phyloP scores from a whole-genome alignment of 306 rosid species.

The Prunus armeniaca region DNA sequence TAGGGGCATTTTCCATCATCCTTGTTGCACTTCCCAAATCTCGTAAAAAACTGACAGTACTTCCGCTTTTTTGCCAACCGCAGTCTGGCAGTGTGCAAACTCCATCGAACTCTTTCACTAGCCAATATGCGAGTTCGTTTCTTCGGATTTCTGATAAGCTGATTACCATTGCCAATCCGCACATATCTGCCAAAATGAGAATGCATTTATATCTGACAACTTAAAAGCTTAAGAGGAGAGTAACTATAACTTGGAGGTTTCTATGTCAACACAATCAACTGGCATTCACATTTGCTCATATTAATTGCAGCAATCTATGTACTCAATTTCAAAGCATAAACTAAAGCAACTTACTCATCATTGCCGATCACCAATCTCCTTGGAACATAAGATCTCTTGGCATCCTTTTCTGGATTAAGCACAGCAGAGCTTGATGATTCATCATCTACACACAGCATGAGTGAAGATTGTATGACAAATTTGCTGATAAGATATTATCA shows the following conservation, averaged over 20 bases:
- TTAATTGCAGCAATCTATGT: conserved; percentile 12
- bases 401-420: conserved; percentile 42
- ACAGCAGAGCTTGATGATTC: conserved; percentile 49
- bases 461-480: conserved; percentile 16
- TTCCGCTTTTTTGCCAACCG: conserved; percentile 84
- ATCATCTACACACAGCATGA: conserved; percentile 49
- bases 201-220: conserved; percentile 11
- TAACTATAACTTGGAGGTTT: background rate
- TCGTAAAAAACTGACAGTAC: conserved; percentile 89
- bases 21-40: conserved; percentile 93
- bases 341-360: conserved; percentile 71
- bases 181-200: conserved; percentile 62
- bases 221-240: background rate
- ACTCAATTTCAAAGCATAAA: conserved; percentile 2
- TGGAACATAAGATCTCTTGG: conserved; percentile 67
- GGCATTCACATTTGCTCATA: conserved; percentile 18
- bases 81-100: conserved; percentile 94
- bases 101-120: conserved; percentile 94
- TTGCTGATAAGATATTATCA: conserved; percentile 12
- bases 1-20: conserved; percentile 91
- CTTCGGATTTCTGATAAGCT: conserved; percentile 90
- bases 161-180: conserved; percentile 86
- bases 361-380: conserved; percentile 90
- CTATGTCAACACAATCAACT: conserved; percentile 6
- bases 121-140: conserved; percentile 85